Percentiles rank a stretch among this genome's conserved stretches.
Conservation (phyloP, 2,329 filamentous ascomycete species). For the Cordyceps sp. region DNA sequence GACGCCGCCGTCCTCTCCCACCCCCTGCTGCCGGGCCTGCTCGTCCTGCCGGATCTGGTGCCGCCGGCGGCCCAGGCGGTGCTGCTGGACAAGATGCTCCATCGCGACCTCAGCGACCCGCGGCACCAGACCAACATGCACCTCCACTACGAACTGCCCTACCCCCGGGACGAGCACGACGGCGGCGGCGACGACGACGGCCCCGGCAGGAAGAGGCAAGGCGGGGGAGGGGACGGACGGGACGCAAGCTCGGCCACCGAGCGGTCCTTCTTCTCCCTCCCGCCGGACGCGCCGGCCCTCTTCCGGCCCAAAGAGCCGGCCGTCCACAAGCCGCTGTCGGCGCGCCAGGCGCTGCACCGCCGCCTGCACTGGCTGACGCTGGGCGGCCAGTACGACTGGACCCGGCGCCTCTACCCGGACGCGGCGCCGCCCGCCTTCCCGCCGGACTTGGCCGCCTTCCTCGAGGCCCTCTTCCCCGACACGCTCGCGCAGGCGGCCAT, state of each 20-base stretch:
- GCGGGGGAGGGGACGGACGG: too few species aligned
- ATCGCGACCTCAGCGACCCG: slow-evolving; percentile 57
- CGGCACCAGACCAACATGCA: slow-evolving; percentile 81
- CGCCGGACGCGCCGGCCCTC: slow-evolving; percentile 31
- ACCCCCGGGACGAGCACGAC: slow-evolving; percentile 36
- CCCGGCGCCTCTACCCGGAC: slow-evolving; percentile 61
- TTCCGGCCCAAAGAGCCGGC: slow-evolving; percentile 52
- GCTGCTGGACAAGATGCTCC: slow-evolving; percentile 58
- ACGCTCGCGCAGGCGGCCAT: slow-evolving; percentile 80
- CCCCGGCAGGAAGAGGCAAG: too few species aligned
- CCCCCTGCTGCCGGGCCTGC: slow-evolving; percentile 54
- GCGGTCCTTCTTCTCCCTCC: slow-evolving; percentile 38
- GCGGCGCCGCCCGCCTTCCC: slow-evolving; percentile 58
- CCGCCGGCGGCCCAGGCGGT: slow-evolving; percentile 49
- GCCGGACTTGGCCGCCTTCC: slow-evolving; percentile 48
- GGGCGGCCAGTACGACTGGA: slow-evolving; percentile 95
- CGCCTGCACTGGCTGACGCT: slow-evolving; percentile 89
- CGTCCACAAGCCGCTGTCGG: slow-evolving; percentile 58
- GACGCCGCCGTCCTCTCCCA: slow-evolving; percentile 44
- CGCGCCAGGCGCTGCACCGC: slow-evolving; percentile 55
- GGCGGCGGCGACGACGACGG: slow-evolving; percentile 5
- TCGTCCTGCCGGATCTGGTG: slow-evolving; percentile 60
- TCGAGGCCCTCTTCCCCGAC: slow-evolving; percentile 56
- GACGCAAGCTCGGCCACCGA: too few species aligned
- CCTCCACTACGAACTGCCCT: slow-evolving; percentile 58